These are phyloP conservation scores for Astrephomene gubernaculifera DNA, from an alignment of 139 green algal genomes.

Conservation along the genomic window DNA sequence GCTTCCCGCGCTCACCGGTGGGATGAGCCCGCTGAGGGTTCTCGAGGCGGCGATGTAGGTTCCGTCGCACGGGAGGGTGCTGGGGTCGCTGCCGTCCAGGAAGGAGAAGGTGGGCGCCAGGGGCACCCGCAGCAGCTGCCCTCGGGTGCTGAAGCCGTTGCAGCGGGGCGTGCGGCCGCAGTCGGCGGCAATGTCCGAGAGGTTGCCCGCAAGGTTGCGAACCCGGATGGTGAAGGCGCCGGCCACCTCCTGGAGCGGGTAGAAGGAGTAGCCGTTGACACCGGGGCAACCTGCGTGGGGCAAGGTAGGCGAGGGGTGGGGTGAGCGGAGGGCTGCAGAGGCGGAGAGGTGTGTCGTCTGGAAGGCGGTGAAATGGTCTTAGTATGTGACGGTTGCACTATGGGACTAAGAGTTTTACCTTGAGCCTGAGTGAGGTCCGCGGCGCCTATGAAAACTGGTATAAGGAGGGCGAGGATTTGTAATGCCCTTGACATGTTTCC, in stretches of 20 bases:
- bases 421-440: too few relatives aligned
- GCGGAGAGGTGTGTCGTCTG: too few relatives aligned
- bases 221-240: not conserved
- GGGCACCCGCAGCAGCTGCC: not conserved
- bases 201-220: not conserved
- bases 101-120: not conserved
- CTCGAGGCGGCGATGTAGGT: not conserved
- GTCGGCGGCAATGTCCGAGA: not conserved
- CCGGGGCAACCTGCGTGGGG: too few relatives aligned
- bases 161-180: not conserved
- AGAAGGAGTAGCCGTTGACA: slow-evolving; percentile 18
- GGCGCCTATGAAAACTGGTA: too few relatives aligned
- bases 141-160: slow-evolving; percentile 32
- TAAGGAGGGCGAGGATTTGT: too few relatives aligned
- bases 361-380: too few relatives aligned
- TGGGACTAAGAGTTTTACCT: too few relatives aligned
- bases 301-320: too few relatives aligned
- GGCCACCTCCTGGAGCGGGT: not conserved
- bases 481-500: too few relatives aligned
- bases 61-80: not conserved
- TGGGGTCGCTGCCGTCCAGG: not conserved
- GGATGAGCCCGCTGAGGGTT: not conserved
- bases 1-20: not conserved
- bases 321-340: too few relatives aligned
- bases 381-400: too few relatives aligned